phyloP scores from a whole-genome alignment of 208 protist genomes.

The Leishmania tarentolae region DNA sequence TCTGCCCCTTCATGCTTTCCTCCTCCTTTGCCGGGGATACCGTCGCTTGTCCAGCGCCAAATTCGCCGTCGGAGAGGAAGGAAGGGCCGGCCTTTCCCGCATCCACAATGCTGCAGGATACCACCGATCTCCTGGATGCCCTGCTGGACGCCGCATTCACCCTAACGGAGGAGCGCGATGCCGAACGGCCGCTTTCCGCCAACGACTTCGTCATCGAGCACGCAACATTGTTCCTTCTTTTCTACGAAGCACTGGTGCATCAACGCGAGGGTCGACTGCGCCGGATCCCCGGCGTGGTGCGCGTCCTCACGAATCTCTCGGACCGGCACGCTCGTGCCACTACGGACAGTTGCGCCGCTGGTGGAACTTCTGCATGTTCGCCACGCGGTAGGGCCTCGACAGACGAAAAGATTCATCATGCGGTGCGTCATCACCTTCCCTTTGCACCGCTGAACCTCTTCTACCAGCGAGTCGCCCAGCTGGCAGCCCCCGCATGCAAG shows the following conservation, averaged over 20 bases:
- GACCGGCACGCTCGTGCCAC: conserved; percentile 12
- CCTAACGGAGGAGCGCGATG: conserved; percentile 37
- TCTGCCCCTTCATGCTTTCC: conserved; percentile 45
- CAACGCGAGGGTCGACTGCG: conserved; percentile 42
- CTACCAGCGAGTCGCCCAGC: conserved; percentile 10
- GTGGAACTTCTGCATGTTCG: neutral
- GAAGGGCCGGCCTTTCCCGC: neutral
- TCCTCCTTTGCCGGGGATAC: neutral
- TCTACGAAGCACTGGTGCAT: conserved; percentile 64
- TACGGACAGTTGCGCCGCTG: neutral
- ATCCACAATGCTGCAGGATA: conserved; percentile 21
- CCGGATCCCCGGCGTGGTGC: conserved; percentile 39
- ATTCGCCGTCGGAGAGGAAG: neutral
- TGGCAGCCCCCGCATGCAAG: neutral
- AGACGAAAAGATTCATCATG: conserved; percentile 22
- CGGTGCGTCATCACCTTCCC: conserved; percentile 34
- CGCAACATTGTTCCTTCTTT: conserved; percentile 52
- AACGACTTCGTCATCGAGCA: conserved; percentile 42
- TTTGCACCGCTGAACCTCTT: conserved; percentile 30
- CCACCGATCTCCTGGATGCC: conserved; percentile 49
- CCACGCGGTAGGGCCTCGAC: neutral
- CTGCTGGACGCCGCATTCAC: conserved; percentile 38
- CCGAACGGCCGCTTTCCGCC: conserved; percentile 20
- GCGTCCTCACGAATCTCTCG: conserved; percentile 33
- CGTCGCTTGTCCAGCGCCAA: neutral